Percentiles rank a stretch among this genome's conserved stretches.
phyloP scores from a whole-genome alignment of 305 asterid genomes.

The Fraxinus velutina region DNA sequence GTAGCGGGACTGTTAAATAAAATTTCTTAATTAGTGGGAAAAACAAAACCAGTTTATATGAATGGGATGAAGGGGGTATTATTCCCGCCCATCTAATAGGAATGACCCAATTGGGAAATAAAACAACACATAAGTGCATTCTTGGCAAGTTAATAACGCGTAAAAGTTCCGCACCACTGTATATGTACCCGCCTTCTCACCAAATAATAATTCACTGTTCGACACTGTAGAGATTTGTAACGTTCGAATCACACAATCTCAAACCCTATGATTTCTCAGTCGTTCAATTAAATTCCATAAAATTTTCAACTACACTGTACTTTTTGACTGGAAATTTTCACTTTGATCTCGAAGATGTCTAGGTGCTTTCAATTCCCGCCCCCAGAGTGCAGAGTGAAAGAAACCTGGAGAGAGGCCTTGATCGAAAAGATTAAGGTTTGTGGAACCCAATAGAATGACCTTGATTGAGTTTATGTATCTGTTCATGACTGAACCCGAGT shows the following conservation, averaged over 20 bases:
- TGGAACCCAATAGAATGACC: slow-evolving; percentile 32
- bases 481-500: neutral
- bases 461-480: slow-evolving; percentile 33
- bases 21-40: too few species aligned
- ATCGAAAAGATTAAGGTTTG: slow-evolving; percentile 85
- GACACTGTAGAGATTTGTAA: neutral
- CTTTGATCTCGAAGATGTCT: slow-evolving; percentile 44
- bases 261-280: neutral
- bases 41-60: too few species aligned
- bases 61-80: too few species aligned
- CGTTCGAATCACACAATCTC: neutral
- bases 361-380: slow-evolving; percentile 78
- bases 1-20: too few species aligned
- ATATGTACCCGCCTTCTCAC: neutral
- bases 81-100: neutral
- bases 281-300: neutral
- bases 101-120: neutral
- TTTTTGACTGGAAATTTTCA: slow-evolving; percentile 12
- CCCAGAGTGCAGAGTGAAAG: slow-evolving; percentile 47
- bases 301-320: neutral
- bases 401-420: slow-evolving; percentile 49
- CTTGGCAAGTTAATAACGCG: neutral
- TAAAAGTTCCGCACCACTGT: neutral
- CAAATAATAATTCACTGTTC: neutral
- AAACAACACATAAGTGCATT: neutral